A percentile compares a stretch with the other conserved stretches of the same genome.
Conservation (phyloP, 805 yeast species). For the Jamesozyma hellenica region DNA sequence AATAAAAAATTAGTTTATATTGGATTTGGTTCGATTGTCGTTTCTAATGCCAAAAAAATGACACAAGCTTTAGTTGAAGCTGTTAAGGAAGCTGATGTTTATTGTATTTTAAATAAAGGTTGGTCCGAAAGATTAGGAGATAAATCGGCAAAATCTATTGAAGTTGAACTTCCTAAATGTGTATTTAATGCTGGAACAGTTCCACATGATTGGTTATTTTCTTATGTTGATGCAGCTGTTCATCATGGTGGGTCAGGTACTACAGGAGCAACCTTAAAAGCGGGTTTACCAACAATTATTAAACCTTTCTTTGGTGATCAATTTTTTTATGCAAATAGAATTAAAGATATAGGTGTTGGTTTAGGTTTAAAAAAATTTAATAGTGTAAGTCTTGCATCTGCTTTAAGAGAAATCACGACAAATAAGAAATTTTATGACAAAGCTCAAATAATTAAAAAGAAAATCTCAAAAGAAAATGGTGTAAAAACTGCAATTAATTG, state of each 20-base stretch:
- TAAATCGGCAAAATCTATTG: conserved; percentile 27
- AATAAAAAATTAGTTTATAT: conserved; percentile 72
- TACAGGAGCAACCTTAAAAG: conserved; percentile 81
- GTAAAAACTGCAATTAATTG: conserved; percentile 64
- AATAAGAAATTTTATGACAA: conserved; percentile 56
- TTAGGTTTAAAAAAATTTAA: conserved; percentile 59
- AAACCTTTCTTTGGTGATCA: conserved; percentile 97
- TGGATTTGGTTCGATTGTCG: conserved; percentile 95
- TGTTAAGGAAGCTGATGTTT: conserved; percentile 67
- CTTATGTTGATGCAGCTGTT: conserved; percentile 83
- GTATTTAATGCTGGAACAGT: conserved; percentile 61
- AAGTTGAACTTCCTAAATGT: conserved; percentile 48
- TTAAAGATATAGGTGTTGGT: conserved; percentile 86
- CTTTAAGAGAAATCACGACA: conserved; percentile 57
- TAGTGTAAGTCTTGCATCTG: conserved; percentile 50
- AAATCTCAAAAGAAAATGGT: conserved; percentile 68
- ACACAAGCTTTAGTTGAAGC: conserved; percentile 73
- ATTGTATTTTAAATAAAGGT: conserved; percentile 84
- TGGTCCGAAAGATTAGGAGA: conserved; percentile 73
- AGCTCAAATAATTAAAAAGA: conserved; percentile 53
- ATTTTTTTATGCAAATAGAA: conserved; percentile 78
- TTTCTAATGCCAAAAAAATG: conserved; percentile 65
- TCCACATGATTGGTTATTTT: conserved; percentile 93
- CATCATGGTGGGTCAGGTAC: conserved; percentile 98
- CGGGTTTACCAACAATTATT: conserved; percentile 81